Percentiles rank a stretch among this genome's conserved stretches.
Evolutionary conservation across 2,329 filamentous ascomycete species (phyloP).

Genomic region (Exserohilum turcica): DNA sequence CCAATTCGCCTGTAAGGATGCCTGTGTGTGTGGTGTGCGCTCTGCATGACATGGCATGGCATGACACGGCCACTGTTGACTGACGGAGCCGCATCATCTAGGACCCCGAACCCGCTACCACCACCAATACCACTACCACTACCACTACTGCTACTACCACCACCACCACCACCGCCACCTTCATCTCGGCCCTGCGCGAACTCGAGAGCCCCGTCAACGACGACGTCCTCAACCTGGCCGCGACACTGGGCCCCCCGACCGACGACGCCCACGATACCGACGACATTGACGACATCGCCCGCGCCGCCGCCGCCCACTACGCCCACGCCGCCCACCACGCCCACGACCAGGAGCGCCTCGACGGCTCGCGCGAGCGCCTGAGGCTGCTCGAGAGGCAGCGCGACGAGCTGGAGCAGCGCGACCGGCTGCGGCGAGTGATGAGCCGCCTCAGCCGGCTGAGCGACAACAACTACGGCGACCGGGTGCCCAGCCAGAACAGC

Average conservation of each 20-base stretch:
- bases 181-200: conserved; percentile 55
- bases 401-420: conserved; percentile 49
- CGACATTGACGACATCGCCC: conserved; percentile 41
- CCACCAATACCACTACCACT: no score
- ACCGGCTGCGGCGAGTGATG: conserved; percentile 54
- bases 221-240: conserved; percentile 54
- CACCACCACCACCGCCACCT: no score
- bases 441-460: conserved; percentile 53
- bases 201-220: conserved; percentile 54
- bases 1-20: conserved; percentile 39
- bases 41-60: neutral
- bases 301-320: neutral
- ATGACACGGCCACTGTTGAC: conserved; percentile 11
- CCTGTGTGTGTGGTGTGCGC: no score
- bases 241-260: conserved; percentile 53
- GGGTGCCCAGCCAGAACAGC: conserved; percentile 58
- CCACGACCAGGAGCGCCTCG: conserved; percentile 28
- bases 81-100: conserved; percentile 31
- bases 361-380: conserved; percentile 29
- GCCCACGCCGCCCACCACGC: conserved; percentile 49
- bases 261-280: conserved; percentile 23
- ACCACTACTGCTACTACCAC: no score
- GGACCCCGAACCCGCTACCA: conserved; percentile 40
- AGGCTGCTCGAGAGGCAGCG: conserved; percentile 40
- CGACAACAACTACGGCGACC: conserved; percentile 56